A percentile compares a stretch with the other conserved stretches of the same genome.
Evolutionary conservation across 805 yeast species (phyloP).

Genomic region (Scheffersomyces stipitis): DNA sequence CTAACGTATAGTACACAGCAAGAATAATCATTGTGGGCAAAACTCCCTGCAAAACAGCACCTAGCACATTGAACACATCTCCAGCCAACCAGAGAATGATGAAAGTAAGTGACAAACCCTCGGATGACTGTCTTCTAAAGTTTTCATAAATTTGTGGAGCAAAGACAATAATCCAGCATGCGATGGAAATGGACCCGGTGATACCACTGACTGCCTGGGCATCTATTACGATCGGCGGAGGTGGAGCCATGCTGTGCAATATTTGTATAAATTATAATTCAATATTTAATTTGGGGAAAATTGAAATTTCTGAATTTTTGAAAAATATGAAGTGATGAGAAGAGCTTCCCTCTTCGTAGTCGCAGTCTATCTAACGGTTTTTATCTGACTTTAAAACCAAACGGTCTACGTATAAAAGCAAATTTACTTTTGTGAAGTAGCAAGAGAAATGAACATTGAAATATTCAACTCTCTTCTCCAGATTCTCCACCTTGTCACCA

Average conservation of each 20-base stretch:
- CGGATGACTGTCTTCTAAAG: conserved; percentile 79
- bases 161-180: conserved; percentile 97
- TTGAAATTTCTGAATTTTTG: too few species aligned
- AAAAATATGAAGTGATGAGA: too few species aligned
- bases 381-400: too few species aligned
- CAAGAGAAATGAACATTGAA: too few species aligned
- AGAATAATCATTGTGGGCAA: conserved; percentile 92
- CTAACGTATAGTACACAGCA: conserved; percentile 89
- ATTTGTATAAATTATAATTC: too few species aligned
- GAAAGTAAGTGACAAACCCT: conserved; percentile 84
- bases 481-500: too few species aligned
- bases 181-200: conserved; percentile 84
- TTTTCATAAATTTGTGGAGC: conserved; percentile 96
- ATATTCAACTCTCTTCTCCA: too few species aligned
- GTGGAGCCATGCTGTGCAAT: conserved; percentile 48
- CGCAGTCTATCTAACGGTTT: too few species aligned
- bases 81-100: conserved; percentile 91
- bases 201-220: conserved; percentile 77
- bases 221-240: conserved; percentile 63
- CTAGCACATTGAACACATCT: conserved; percentile 89
- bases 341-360: too few species aligned
- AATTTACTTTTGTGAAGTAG: too few species aligned
- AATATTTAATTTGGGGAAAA: too few species aligned
- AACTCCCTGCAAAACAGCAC: conserved; percentile 86
- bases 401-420: too few species aligned